Evolutionary conservation across 2,329 filamentous ascomycete genomes (phyloP), one percentile per base, ranked within the genome.

Genomic region (Penicillium capsulatum): DNA sequence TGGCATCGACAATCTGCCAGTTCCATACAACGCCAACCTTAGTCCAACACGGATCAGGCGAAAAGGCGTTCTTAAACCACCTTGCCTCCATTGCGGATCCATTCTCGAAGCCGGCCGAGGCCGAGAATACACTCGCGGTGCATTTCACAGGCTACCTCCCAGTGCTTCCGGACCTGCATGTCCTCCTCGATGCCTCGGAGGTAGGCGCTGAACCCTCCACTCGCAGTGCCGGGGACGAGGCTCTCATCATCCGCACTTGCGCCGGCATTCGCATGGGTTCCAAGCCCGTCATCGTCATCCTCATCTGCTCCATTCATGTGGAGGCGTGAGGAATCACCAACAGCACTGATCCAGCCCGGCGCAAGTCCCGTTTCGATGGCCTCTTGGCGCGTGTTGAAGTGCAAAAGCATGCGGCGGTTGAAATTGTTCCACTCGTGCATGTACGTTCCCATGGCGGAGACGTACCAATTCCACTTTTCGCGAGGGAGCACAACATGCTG

Each of bases 351-450:
- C 70, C 77, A 81, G 34, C 63, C 63, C 3, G 63, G 62, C 1
- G 61, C 64, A 44, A 67, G 71, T 17, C 62, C 70, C 14, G 58
- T 71, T 47, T 69, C 62, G 11, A 69, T 64, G 13, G 70, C 67
- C 9, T 70, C 66, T 45, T 76, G 72, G 20, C 78, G 68, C 2
- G 68, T 65, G 10, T 67, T 67, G 53, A 82, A 80, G 47, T 81
- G 75, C 3, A 64, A 61, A 7, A 79, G 64, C 64, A 83, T 76
- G 11, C 61, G 68, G 20, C 67, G 63, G 49, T 77, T 76, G 56
- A 77, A 82, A 2, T 53, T 54, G 47, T 73, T 72, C 68, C 74
- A 82, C n/a, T 74, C 70, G 22, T 64, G 64, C 50, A 80, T 71
- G 55, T 83, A 83, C 0, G 60, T 54, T 9, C 66, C 65, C 69